phyloP scores from a whole-genome alignment of 2,329 filamentous ascomycete species.

The Fusarium coicis region DNA sequence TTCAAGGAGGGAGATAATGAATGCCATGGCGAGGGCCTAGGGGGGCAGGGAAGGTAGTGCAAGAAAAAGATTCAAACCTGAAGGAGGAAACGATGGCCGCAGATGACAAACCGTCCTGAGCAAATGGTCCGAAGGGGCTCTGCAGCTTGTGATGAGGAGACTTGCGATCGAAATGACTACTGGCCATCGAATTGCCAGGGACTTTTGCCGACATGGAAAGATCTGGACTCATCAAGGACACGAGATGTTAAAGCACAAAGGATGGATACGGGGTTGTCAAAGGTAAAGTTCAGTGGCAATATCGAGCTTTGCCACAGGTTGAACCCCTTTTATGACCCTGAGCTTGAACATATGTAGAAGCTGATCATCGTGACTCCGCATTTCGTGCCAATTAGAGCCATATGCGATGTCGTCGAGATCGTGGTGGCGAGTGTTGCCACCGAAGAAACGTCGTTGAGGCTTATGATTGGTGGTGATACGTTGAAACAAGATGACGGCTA shows the following conservation, averaged over 20 bases:
- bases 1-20: too few relatives aligned
- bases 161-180: not conserved
- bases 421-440: conserved; percentile 1
- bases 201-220: not conserved
- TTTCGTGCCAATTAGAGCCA: not conserved
- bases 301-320: not conserved
- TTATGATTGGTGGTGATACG: not conserved
- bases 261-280: not conserved
- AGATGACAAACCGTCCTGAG: not conserved
- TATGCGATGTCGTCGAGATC: not conserved
- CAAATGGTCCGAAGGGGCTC: not conserved
- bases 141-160: not conserved
- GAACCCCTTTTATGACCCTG: too few relatives aligned
- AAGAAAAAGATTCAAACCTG: not conserved
- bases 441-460: too few relatives aligned
- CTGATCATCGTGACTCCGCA: not conserved
- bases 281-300: conserved; percentile 2
- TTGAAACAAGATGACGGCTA: not conserved
- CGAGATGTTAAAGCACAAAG: not conserved
- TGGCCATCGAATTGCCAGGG: too few relatives aligned
- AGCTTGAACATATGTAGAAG: not conserved
- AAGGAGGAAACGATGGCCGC: not conserved
- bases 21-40: not conserved
- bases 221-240: too few relatives aligned
- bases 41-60: not conserved